phyloP scores from a whole-genome alignment of 1,139 yeast genomes.

The Sugiyamaella castrensis region DNA sequence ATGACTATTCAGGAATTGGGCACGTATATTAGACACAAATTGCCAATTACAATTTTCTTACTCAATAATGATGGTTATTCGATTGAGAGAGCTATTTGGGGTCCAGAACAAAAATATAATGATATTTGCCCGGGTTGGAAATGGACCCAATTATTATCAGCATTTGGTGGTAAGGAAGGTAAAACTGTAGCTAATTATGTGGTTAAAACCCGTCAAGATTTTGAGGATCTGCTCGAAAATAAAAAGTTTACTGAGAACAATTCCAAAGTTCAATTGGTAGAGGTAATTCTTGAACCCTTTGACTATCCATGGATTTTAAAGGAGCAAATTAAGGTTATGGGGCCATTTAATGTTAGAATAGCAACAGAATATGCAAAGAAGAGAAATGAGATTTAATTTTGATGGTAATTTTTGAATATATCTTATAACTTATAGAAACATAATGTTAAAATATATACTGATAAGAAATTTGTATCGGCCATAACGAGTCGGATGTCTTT shows the following conservation, averaged over 20 bases:
- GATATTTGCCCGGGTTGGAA: constrained; percentile 78
- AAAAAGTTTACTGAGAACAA: constrained; percentile 34
- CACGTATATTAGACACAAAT: constrained; percentile 56
- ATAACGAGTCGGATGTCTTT: too few relatives aligned
- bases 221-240: constrained; percentile 40
- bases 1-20: constrained; percentile 79
- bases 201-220: constrained; percentile 38
- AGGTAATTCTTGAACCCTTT: constrained; percentile 53
- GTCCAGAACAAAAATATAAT: constrained; percentile 71
- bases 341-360: constrained; percentile 25
- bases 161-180: constrained; percentile 61
- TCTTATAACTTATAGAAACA: too few relatives aligned
- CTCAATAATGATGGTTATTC: constrained; percentile 85
- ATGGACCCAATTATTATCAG: constrained; percentile 63
- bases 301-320: constrained; percentile 61
- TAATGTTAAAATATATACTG: too few relatives aligned
- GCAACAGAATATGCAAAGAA: constrained; percentile 27
- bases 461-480: too few relatives aligned
- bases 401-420: too few relatives aligned
- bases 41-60: constrained; percentile 62
- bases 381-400: constrained; percentile 20
- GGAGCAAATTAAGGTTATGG: constrained; percentile 31
- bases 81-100: constrained; percentile 79
- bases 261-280: constrained; percentile 51
- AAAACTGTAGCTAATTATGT: constrained; percentile 39